Conservation (phyloP, 768 basidiomycete genomes). For the Boletus rubescentipes region DNA sequence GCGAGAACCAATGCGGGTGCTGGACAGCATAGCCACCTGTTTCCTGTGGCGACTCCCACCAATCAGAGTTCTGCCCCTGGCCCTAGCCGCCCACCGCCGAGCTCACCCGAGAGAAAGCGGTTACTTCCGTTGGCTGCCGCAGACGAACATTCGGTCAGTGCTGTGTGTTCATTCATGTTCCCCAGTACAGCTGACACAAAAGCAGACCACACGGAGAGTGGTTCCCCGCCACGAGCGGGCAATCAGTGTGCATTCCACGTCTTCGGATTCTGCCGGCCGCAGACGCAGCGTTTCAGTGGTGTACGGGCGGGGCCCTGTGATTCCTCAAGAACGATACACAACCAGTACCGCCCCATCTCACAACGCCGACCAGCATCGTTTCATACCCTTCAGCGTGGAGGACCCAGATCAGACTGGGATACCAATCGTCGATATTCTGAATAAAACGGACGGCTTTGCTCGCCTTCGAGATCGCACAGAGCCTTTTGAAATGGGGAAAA, state of each 20-base stretch:
- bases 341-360: slow-evolving; percentile 11
- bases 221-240: slow-evolving; percentile 15
- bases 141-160: slow-evolving; percentile 14
- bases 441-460: slow-evolving; percentile 43
- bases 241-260: slow-evolving; percentile 10
- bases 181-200: slow-evolving; percentile 17
- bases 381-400: slow-evolving; percentile 59
- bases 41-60: slow-evolving; percentile 17
- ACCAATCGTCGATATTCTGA: slow-evolving; percentile 58
- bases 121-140: slow-evolving; percentile 2
- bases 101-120: slow-evolving; percentile 24
- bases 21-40: slow-evolving; percentile 20
- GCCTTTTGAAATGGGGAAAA: slow-evolving; percentile 61
- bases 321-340: slow-evolving; percentile 27
- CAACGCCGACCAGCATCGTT: slow-evolving; percentile 39
- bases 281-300: slow-evolving; percentile 1
- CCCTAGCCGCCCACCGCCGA: slow-evolving; percentile 12
- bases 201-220: slow-evolving; percentile 20
- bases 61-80: slow-evolving; percentile 5
- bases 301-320: slow-evolving; percentile 17
- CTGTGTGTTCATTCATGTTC: slow-evolving; percentile 1
- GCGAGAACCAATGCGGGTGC: not conserved
- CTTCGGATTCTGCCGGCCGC: slow-evolving; percentile 1
- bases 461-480: slow-evolving; percentile 56
- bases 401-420: slow-evolving; percentile 59